These are phyloP conservation scores for Oryza australiensis DNA, from an alignment of 176 grass and related monocot genomes.

Conservation along the genomic window DNA sequence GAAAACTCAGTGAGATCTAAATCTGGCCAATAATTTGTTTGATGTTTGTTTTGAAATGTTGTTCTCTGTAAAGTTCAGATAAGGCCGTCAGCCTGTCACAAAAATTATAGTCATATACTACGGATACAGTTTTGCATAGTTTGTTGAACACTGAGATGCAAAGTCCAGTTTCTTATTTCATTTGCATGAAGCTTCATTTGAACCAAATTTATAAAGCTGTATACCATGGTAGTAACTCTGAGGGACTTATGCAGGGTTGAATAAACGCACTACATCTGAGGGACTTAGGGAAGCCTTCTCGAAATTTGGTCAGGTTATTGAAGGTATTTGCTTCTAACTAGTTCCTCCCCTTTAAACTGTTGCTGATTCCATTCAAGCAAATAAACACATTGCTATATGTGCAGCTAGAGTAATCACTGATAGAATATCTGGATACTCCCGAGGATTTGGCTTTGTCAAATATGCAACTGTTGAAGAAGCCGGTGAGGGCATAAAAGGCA, in stretches of 20 bases:
- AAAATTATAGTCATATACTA: background rate
- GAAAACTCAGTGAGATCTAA: background rate
- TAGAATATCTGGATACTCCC: slow-evolving; percentile 79
- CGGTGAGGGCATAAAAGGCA: slow-evolving; percentile 66
- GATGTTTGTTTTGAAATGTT: background rate
- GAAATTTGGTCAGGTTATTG: slow-evolving; percentile 66
- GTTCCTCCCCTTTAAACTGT: background rate
- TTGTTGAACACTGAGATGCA: background rate
- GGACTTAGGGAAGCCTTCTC: slow-evolving; percentile 66
- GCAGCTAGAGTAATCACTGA: slow-evolving; percentile 82
- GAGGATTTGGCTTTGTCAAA: slow-evolving; percentile 88
- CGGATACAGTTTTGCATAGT: background rate
- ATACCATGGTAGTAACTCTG: slow-evolving; percentile 16
- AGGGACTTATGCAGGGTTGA: slow-evolving; percentile 57
- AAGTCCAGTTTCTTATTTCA: background rate
- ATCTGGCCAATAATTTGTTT: background rate
- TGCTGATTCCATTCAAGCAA: background rate
- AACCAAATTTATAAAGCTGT: background rate
- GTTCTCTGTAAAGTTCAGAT: background rate
- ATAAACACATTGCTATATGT: slow-evolving; percentile 11
- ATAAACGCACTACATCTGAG: slow-evolving; percentile 67
- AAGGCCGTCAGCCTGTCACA: background rate
- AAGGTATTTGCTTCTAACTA: slow-evolving; percentile 51
- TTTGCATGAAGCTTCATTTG: background rate
- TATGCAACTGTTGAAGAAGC: slow-evolving; percentile 77